phyloP scores from a whole-genome alignment of 2,329 filamentous ascomycete genomes.

The Sporothrix variecibatus region DNA sequence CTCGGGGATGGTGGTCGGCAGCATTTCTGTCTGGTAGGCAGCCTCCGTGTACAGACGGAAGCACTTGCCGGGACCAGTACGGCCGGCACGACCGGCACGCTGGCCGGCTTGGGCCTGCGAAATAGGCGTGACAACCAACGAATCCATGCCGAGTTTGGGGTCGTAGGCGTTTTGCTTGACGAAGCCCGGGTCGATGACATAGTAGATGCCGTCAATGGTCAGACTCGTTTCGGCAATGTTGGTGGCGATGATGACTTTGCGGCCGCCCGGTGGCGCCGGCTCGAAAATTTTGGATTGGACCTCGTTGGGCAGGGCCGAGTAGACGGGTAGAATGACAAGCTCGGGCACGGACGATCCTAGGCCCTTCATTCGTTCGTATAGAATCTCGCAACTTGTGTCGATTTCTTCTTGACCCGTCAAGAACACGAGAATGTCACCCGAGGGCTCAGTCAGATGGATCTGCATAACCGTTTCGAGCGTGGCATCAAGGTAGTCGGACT shows the following conservation, averaged over 20 bases:
- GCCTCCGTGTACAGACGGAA: slow-evolving; percentile 95
- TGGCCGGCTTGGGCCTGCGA: slow-evolving; percentile 97
- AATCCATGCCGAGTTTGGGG: slow-evolving; percentile 96
- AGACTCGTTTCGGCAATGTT: slow-evolving; percentile 98
- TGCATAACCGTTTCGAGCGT: slow-evolving; percentile 98
- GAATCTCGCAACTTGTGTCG: slow-evolving; percentile 87
- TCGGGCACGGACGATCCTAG: slow-evolving; percentile 89
- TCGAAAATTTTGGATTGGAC: slow-evolving; percentile 96
- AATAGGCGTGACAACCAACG: slow-evolving; percentile 91
- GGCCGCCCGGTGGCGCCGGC: slow-evolving; percentile 77
- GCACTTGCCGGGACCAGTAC: slow-evolving; percentile 94
- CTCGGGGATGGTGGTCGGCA: slow-evolving; percentile 92
- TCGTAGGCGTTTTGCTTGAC: slow-evolving; percentile 98
- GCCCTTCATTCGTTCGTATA: slow-evolving; percentile 95
- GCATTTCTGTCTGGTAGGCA: slow-evolving; percentile 94
- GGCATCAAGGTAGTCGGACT: slow-evolving; percentile 92
- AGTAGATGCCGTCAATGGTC: slow-evolving; percentile 97
- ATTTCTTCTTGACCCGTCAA: slow-evolving; percentile 98
- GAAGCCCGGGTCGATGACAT: slow-evolving; percentile 94
- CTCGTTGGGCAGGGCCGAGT: slow-evolving; percentile 88
- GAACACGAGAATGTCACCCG: slow-evolving; percentile 94
- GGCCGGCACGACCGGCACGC: slow-evolving; percentile 84
- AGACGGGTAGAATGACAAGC: slow-evolving; percentile 91
- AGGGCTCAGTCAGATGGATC: slow-evolving; percentile 89
- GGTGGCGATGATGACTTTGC: slow-evolving; percentile 96